phyloP scores from a whole-genome alignment of 2,329 filamentous ascomycete species.

The Sporothrix dimorphospora region DNA sequence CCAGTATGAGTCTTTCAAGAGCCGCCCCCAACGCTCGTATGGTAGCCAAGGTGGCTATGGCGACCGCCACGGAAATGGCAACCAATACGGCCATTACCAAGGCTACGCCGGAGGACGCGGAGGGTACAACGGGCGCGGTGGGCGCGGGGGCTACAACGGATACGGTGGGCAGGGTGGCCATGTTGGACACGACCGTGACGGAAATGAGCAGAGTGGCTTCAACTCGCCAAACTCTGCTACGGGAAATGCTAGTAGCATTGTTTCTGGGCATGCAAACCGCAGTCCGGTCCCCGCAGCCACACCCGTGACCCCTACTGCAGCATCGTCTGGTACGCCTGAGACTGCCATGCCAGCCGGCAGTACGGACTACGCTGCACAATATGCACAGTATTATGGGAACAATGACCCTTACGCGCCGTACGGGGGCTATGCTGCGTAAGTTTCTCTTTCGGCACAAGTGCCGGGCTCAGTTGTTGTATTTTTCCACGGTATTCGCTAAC shows the following conservation, averaged over 20 bases:
- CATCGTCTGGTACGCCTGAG: neutral
- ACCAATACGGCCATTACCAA: conserved; percentile 38
- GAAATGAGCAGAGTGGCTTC: conserved; percentile 40
- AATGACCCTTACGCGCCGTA: conserved; percentile 84
- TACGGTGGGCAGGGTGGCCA: conserved; percentile 39
- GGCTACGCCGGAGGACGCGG: conserved; percentile 47
- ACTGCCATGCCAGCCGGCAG: neutral
- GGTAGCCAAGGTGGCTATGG: conserved; percentile 54
- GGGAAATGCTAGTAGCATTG: conserved; percentile 45
- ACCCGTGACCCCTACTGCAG: conserved; percentile 13
- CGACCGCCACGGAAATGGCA: conserved; percentile 47
- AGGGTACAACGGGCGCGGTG: conserved; percentile 31
- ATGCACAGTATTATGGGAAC: conserved; percentile 76
- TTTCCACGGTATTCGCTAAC: neutral
- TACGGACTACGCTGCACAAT: conserved; percentile 76
- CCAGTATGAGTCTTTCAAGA: conserved; percentile 91
- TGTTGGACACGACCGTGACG: conserved; percentile 12
- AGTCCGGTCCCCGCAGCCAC: neutral
- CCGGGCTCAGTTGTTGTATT: neutral
- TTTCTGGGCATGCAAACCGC: conserved; percentile 37
- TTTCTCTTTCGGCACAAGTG: conserved; percentile 24
- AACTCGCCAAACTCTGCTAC: conserved; percentile 47
- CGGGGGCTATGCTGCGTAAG: conserved; percentile 80
- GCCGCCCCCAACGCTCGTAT: conserved; percentile 70
- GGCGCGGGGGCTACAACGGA: conserved; percentile 33